These are phyloP conservation scores for Tolypocladium tundrense DNA, from an alignment of 2,329 filamentous ascomycete genomes.

Conservation along the genomic window DNA sequence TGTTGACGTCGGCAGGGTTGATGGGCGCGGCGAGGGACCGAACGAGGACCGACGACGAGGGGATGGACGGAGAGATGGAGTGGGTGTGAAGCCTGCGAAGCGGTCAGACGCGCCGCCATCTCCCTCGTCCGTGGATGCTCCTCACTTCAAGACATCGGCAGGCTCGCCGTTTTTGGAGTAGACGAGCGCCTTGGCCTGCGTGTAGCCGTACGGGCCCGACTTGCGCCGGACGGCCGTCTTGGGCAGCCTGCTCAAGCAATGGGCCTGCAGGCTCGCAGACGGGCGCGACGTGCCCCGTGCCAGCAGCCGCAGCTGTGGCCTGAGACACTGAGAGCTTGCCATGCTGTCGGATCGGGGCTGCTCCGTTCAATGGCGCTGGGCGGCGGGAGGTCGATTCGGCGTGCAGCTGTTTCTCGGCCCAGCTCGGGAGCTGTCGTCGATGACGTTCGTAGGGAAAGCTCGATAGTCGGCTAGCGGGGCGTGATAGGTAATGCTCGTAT, in stretches of 20 bases:
- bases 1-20: slow-evolving; percentile 97
- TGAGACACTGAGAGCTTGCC: slow-evolving; percentile 12
- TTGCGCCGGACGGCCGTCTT: slow-evolving; percentile 31
- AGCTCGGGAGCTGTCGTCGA: not conserved
- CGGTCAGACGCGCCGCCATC: not conserved
- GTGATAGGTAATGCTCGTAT: not conserved
- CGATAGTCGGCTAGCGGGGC: not conserved
- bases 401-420: not conserved
- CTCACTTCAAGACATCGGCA: slow-evolving; percentile 54
- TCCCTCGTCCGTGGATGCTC: not conserved
- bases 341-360: slow-evolving; percentile 6
- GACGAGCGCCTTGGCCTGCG: slow-evolving; percentile 72
- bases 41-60: slow-evolving; percentile 56
- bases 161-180: slow-evolving; percentile 69
- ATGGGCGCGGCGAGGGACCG: slow-evolving; percentile 85
- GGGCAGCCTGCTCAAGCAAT: slow-evolving; percentile 8
- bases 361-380: not conserved
- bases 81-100: slow-evolving; percentile 53
- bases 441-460: not conserved
- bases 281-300: slow-evolving; percentile 11
- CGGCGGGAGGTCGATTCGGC: not conserved
- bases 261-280: slow-evolving; percentile 8
- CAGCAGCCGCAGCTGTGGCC: slow-evolving; percentile 9
- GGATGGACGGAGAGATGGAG: slow-evolving; percentile 67
- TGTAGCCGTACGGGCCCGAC: slow-evolving; percentile 66